These are phyloP conservation scores for Alternaria rosae DNA, from an alignment of 2,329 filamentous ascomycete species.

Conservation along the genomic window DNA sequence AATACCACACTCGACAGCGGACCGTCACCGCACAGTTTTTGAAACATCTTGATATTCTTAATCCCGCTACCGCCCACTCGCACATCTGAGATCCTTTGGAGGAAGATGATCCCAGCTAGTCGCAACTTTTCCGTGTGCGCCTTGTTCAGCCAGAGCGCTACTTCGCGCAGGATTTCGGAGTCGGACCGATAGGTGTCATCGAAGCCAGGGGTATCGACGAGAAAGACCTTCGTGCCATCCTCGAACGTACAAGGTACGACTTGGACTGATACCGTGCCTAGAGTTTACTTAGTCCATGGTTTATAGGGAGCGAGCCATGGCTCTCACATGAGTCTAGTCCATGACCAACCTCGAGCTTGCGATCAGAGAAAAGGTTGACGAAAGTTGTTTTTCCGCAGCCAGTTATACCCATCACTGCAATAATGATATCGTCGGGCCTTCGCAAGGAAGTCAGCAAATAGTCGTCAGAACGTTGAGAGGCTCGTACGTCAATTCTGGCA, in stretches of 20 bases:
- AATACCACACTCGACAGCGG: slow-evolving; percentile 53
- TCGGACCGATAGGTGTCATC: slow-evolving; percentile 56
- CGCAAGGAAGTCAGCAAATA: neutral
- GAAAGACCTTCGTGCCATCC: slow-evolving; percentile 9
- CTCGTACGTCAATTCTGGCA: neutral
- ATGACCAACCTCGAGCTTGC: slow-evolving; percentile 11
- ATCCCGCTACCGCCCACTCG: slow-evolving; percentile 51
- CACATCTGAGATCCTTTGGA: slow-evolving; percentile 55
- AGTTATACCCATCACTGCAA: slow-evolving; percentile 54
- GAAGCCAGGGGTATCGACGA: slow-evolving; percentile 60
- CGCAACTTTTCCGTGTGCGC: slow-evolving; percentile 42
- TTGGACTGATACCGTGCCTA: slow-evolving; percentile 12
- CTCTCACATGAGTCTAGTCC: slow-evolving; percentile 13
- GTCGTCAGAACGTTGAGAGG: too few relatives aligned
- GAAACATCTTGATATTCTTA: slow-evolving; percentile 57
- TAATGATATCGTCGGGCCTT: slow-evolving; percentile 22
- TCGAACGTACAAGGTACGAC: slow-evolving; percentile 3
- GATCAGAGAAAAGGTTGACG: slow-evolving; percentile 33
- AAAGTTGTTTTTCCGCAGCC: slow-evolving; percentile 53
- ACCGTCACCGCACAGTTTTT: slow-evolving; percentile 54
- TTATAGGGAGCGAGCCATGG: fast-evolving
- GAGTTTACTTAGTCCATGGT: neutral
- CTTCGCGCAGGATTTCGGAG: slow-evolving; percentile 54
- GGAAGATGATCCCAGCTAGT: slow-evolving; percentile 57
- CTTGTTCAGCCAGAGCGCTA: slow-evolving; percentile 51